Conservation (phyloP, 2,329 filamentous ascomycete species). For the Cladosporium sp. region DNA sequence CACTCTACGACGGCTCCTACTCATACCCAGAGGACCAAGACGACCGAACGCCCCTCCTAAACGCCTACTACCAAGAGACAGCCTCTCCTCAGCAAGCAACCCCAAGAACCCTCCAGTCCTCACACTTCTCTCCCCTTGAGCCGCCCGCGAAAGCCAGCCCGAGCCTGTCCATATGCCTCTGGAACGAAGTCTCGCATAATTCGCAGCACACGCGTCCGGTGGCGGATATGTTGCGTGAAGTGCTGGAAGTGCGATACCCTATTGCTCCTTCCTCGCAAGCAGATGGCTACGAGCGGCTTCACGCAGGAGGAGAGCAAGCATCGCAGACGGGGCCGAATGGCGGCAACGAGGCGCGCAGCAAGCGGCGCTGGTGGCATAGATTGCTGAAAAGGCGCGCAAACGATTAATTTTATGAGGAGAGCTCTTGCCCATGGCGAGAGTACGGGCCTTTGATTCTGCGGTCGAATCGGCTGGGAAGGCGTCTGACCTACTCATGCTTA, state of each 20-base stretch:
- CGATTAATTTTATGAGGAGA: no score
- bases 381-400: background rate
- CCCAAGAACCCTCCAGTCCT: no score
- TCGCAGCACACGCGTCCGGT: conserved; percentile 23
- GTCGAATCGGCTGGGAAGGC: no score
- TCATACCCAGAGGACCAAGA: background rate
- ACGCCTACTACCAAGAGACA: background rate
- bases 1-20: background rate
- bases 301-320: background rate
- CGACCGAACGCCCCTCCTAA: background rate
- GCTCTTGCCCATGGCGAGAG: no score
- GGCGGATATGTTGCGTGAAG: conserved; percentile 19
- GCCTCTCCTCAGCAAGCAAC: background rate
- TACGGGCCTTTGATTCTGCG: no score
- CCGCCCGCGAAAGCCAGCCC: conserved; percentile 13
- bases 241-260: conserved; percentile 18
- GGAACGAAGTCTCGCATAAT: conserved; percentile 18
- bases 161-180: conserved; percentile 15
- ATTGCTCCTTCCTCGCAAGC: background rate
- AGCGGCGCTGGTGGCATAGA: background rate
- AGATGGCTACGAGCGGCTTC: background rate
- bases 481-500: no score
- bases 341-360: background rate
- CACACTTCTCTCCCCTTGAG: background rate
- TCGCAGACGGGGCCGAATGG: background rate